Evolutionary conservation across 352 stramenopile species (phyloP).

Genomic region (Phytopythium aichiense): DNA sequence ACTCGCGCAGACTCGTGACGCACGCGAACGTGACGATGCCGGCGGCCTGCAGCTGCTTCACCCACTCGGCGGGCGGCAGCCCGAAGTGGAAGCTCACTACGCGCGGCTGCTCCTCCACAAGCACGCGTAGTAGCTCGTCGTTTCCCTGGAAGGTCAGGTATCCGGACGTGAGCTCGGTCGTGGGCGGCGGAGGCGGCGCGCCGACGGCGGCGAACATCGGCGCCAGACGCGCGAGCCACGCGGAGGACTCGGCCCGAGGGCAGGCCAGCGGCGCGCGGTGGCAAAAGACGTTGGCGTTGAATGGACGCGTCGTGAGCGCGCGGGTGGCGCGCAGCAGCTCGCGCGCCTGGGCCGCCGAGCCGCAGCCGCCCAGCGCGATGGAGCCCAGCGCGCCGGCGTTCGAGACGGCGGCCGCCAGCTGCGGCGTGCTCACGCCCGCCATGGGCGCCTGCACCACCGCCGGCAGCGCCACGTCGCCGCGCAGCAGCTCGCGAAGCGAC

Average conservation of each 20-base stretch:
- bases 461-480: constrained; percentile 4
- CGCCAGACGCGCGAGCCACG: constrained; percentile 32
- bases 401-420: constrained; percentile 32
- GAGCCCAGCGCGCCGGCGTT: constrained; percentile 43
- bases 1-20: constrained; percentile 41
- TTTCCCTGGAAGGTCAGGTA: constrained; percentile 29
- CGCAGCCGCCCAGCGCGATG: constrained; percentile 31
- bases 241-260: constrained; percentile 5
- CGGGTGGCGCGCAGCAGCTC: constrained; percentile 25
- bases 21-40: constrained; percentile 39
- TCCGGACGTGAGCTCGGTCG: constrained; percentile 7
- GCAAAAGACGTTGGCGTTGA: constrained; percentile 72
- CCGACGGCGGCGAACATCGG: constrained; percentile 36
- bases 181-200: constrained; percentile 6
- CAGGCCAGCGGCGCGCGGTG: constrained; percentile 17
- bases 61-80: constrained; percentile 20
- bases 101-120: constrained; percentile 40
- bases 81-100: constrained; percentile 75
- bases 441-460: constrained; percentile 3
- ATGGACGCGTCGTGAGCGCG: constrained; percentile 22
- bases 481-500: background rate
- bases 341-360: constrained; percentile 23
- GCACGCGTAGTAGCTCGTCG: constrained; percentile 27
- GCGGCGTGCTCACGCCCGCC: constrained; percentile 2
- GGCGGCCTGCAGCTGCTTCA: constrained; percentile 31